Evolutionary conservation across 257 asterid genomes (phyloP).

Genomic region (Cruciata laevipes): DNA sequence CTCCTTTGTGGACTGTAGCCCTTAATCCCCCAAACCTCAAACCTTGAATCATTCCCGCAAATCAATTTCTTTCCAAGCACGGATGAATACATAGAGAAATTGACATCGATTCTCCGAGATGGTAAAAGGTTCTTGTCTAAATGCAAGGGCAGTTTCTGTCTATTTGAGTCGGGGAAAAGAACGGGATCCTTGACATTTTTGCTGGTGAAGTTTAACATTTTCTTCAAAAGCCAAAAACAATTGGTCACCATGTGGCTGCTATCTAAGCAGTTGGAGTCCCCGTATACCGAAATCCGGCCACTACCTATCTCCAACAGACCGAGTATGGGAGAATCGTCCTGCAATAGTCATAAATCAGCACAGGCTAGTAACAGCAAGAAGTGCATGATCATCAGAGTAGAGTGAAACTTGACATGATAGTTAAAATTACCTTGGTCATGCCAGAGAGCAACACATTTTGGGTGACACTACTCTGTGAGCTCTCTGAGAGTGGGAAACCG

Average conservation of each 20-base stretch:
- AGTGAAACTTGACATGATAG: not conserved
- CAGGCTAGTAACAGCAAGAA: not conserved
- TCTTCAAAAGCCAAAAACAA: slow-evolving; percentile 92
- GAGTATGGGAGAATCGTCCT: slow-evolving; percentile 93
- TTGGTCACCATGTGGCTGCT: slow-evolving; percentile 99
- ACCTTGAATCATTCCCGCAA: slow-evolving; percentile 78
- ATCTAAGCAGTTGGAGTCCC: slow-evolving; percentile 97
- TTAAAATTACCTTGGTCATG: slow-evolving; percentile 53
- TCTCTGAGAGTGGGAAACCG: slow-evolving; percentile 88
- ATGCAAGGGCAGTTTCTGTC: slow-evolving; percentile 53
- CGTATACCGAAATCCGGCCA: slow-evolving; percentile 81
- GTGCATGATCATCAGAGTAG: not conserved
- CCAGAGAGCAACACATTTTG: slow-evolving; percentile 81
- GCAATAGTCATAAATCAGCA: slow-evolving; percentile 26
- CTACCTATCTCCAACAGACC: slow-evolving; percentile 71
- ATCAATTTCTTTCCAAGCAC: slow-evolving; percentile 68
- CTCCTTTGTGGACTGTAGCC: slow-evolving; percentile 74
- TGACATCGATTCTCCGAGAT: slow-evolving; percentile 85
- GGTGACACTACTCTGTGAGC: slow-evolving; percentile 96
- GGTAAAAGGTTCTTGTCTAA: slow-evolving; percentile 66
- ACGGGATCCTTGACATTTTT: slow-evolving; percentile 51
- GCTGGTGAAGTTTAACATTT: slow-evolving; percentile 71
- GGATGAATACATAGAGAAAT: slow-evolving; percentile 76
- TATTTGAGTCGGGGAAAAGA: slow-evolving; percentile 65
- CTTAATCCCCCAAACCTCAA: slow-evolving; percentile 85